Evolutionary conservation across 140 eudicot species (phyloP), one percentile per base, ranked within the genome.

Genomic region (Anethum foeniculum): DNA sequence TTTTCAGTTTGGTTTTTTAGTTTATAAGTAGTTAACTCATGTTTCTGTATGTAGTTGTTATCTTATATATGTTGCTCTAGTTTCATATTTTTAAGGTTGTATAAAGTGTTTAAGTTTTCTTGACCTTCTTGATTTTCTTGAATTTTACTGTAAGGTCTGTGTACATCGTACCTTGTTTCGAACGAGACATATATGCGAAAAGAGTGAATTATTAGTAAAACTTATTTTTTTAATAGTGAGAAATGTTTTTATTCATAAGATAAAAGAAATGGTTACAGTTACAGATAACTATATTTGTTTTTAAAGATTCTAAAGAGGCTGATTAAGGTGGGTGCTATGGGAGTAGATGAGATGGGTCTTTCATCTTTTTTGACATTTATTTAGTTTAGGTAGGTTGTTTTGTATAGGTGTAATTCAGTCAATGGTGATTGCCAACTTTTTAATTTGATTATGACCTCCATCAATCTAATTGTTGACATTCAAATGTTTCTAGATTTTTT

Each of bases 341-440:
- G 51, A 75, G 79, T 75, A 47, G 79, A 47, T 75, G 79, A 47
- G 79, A 62, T 47, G 43, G 79, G 79, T 75, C 64, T 46, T 14
- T 4, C 43, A 16, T 32, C 25, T 27, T 36, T 75, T 75, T 75
- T 75, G 79, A 75, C 51, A 47, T 75, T 46, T 27, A 47, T 41
- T 46, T 10, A 47, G 60, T 46, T n/a, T 75, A 47, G 62, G 62
- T 27, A 15, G 62, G 78, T 74, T 44, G 62, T 46, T 44, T 0
- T 3, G 6, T 25, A 12, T 8, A 75, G 6, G 21, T 73, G 56
- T 43, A 25, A 16, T 41, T 39, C 77, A 72, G 47, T 72, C 77
- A 74, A 44, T 47, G 62, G n/a, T 8, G 19, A 75, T 25, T 25
- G 60, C 34, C n/a, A 15, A 28, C 60, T 27, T 27, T 47, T 75